These are phyloP conservation scores for Erigeron canadensis DNA, from an alignment of 129 eudicot genomes.

Conservation along the genomic window DNA sequence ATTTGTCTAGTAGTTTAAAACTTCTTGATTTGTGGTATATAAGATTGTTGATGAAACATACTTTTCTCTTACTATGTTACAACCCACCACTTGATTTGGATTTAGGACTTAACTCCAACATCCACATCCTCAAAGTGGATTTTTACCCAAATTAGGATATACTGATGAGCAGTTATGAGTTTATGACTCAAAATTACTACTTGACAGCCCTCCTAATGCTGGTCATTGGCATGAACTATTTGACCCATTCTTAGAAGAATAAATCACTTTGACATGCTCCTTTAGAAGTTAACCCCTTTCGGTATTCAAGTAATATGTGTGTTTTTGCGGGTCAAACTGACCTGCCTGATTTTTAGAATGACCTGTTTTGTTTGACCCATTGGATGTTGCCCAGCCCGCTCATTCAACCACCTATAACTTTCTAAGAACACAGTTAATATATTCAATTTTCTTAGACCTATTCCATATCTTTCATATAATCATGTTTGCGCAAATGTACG, in stretches of 20 bases:
- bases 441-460: too few species aligned
- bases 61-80: not conserved
- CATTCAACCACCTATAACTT: not conserved
- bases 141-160: slow-evolving; percentile 4
- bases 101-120: not conserved
- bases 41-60: not conserved
- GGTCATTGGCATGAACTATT: not conserved
- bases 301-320: not conserved
- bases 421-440: too few species aligned
- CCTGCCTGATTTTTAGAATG: not conserved
- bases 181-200: not conserved
- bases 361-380: not conserved
- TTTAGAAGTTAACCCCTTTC: not conserved
- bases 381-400: too few species aligned
- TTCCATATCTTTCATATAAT: not conserved
- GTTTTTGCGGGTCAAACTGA: not conserved
- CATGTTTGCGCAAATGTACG: not conserved
- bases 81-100: too few species aligned
- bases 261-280: not conserved
- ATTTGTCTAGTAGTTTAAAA: not conserved
- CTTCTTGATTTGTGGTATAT: not conserved
- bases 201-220: slow-evolving; percentile 2
- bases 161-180: not conserved
- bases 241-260: not conserved
- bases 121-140: not conserved